A percentile compares a stretch with the other conserved stretches of the same genome.
Conservation (phyloP, 2,329 filamentous ascomycete species). For the Pseudogymnoascus sp. region DNA sequence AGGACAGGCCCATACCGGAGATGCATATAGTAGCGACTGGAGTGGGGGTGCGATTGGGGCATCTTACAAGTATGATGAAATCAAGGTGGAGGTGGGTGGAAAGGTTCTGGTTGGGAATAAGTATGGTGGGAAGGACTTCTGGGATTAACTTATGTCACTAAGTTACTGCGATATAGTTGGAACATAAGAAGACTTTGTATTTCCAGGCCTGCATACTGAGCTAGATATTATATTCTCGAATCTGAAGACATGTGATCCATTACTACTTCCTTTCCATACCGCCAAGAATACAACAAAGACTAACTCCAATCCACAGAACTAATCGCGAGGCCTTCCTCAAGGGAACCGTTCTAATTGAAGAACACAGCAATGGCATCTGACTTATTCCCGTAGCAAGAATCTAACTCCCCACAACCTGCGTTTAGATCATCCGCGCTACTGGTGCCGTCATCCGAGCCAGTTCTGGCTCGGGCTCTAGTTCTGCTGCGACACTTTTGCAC, state of each 20-base stretch:
- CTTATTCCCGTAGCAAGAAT: too few species aligned
- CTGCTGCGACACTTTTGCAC: too few species aligned
- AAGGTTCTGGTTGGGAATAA: constrained; percentile 14
- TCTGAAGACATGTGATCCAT: too few species aligned
- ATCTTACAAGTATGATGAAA: constrained; percentile 12
- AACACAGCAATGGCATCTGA: too few species aligned
- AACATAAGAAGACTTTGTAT: neutral
- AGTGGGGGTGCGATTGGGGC: constrained; percentile 11
- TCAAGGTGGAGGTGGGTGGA: constrained; percentile 11
- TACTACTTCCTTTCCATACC: too few species aligned
- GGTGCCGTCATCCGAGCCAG: constrained; percentile 15
- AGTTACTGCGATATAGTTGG: neutral
- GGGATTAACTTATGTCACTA: neutral
- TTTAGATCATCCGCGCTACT: neutral
- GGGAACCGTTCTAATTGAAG: too few species aligned
- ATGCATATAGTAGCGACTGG: constrained; percentile 15
- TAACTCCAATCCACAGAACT: too few species aligned
- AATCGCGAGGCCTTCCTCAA: too few species aligned
- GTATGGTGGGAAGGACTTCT: constrained; percentile 15
- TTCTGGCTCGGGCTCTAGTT: too few species aligned
- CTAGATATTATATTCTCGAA: too few species aligned
- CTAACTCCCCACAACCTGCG: neutral
- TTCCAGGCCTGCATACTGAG: too few species aligned
- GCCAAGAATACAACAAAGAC: too few species aligned
- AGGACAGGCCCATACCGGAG: constrained; percentile 12